Evolutionary conservation across 768 basidiomycete genomes (phyloP), one percentile per base, ranked within the genome.

Genomic region (Suillus subalutaceus): DNA sequence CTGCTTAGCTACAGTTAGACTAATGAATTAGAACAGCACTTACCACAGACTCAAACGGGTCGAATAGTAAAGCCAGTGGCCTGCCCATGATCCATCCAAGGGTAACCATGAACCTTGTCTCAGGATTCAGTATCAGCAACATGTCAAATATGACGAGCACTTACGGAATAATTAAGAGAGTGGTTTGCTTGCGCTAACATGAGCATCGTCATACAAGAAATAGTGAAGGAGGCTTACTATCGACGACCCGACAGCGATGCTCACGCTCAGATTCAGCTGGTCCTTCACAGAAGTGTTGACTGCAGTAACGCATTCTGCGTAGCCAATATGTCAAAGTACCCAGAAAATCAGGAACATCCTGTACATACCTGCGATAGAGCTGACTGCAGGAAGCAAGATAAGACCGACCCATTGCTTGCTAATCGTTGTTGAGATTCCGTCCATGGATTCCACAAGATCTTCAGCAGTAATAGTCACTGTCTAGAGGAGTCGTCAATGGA

Each of bases 361-460:
- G 5, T n/a, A 65, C 78, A 52, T 56, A 90, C 92, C 92, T 73
- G 93, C 90, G 41, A 94, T 82, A 16, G 90, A 90, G 41, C 88
- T 90, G 48, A 96, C 90, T 20, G 90, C 89, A 4, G 96, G 96
- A 12, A 98, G 84, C 16, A 99, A 74, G 70, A 99, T 94, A 43
- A 98, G 79, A 18, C 90, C 95, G 65, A 96, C 84, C 89, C 94
- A 99, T 75, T 95, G 91, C 69, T 92, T 92, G 72, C 87, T 90
- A 67, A 99, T 86, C 4, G 81, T 82, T 23, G 72, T 78, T 1
- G 90, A 90, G 63, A 97, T 81, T 46, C 87, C 89, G 73, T 94
- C 86, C 86, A 97, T 93, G 9, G 91, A 89, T 72, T 87, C 88
- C 9, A 98, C 94, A 18, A 98, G 81, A 77, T 83, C 87, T 70